Percentiles rank a stretch among this genome's conserved stretches.
These are phyloP conservation scores for Staphylotrichum longicolle DNA, from an alignment of 495 filamentous ascomycete genomes.

Conservation along the genomic window DNA sequence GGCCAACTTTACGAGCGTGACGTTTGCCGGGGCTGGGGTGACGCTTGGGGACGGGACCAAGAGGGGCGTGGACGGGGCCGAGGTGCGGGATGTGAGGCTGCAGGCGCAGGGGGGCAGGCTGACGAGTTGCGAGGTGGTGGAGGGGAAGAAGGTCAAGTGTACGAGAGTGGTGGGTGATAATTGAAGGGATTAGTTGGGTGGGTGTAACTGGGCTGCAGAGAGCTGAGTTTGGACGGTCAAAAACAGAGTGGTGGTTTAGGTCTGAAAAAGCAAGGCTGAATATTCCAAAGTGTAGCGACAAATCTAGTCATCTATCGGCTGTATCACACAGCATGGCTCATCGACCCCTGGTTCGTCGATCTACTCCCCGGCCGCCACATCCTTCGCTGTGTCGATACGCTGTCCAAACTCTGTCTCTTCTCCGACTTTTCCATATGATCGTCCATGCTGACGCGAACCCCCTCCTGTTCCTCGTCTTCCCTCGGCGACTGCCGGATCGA, in stretches of 20 bases:
- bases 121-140: conserved; percentile 25
- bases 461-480: conserved; percentile 21
- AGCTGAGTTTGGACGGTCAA: neutral
- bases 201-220: neutral
- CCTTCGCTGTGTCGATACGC: conserved; percentile 14
- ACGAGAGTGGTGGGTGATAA: conserved; percentile 18
- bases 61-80: conserved; percentile 15
- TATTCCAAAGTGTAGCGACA: neutral
- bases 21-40: conserved; percentile 19
- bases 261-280: no score
- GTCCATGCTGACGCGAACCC: conserved; percentile 6
- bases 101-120: conserved; percentile 30
- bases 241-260: neutral
- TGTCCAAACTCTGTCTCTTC: conserved; percentile 39
- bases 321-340: conserved; percentile 23
- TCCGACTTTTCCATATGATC: conserved; percentile 18
- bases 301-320: neutral
- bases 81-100: conserved; percentile 26
- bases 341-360: conserved; percentile 16
- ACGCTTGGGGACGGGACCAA: conserved; percentile 6
- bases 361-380: conserved; percentile 17
- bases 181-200: neutral
- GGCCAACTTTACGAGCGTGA: conserved; percentile 28
- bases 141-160: conserved; percentile 19
- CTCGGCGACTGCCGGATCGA: conserved; percentile 28